Evolutionary conservation across 2,329 filamentous ascomycete genomes (phyloP), one percentile per base, ranked within the genome.

Genomic region (Verticillium zaregamsianum): DNA sequence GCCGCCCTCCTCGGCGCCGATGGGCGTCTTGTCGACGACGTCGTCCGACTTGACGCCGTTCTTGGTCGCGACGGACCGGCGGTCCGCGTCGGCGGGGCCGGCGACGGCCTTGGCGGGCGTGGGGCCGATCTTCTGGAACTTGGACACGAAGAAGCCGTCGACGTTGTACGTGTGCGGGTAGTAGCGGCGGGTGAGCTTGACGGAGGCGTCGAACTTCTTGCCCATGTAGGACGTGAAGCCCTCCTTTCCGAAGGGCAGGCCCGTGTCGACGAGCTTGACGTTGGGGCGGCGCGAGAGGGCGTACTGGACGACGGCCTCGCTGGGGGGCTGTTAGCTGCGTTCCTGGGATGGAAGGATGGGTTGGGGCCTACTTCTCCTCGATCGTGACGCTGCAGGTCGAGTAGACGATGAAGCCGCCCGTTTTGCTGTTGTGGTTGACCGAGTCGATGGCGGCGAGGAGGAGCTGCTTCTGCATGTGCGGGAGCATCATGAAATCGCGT

Each of bases 81-180:
- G 69, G 60, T 76, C 73, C 59, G 58, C 64, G 28, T 72, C 70
- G 9, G 83, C 79, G 2, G 83, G 81, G 60, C 40, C 59, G 55
- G 55, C 23, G 40, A 64, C 57, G 55, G 66, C 66, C 64, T 84
- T 86, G 61, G 82, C 78, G 1, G 91, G 89, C 49, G 90, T 91
- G 3, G 92, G 90, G 0, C 87, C 94, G 17, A 86, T 86, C 84
- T 99, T 99, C 78, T 96, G 93, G 79, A 99, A 90, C 77, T 99
- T 99, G 71, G 93, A 92, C 64, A 99, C 95, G 74, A 93, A 99
- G 87, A 99, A 99, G 66, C 95, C 95, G 74, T 98, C 95, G 37
- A 99, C 93, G 78, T 97, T 97, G 80, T 95, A 92, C 23, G 90
- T 86, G 74, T 97, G 92, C 0, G 93, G 92, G 77, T 96, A 97